Conservation (phyloP, 2,329 filamentous ascomycete species). For the Cladosporium halotolerans region DNA sequence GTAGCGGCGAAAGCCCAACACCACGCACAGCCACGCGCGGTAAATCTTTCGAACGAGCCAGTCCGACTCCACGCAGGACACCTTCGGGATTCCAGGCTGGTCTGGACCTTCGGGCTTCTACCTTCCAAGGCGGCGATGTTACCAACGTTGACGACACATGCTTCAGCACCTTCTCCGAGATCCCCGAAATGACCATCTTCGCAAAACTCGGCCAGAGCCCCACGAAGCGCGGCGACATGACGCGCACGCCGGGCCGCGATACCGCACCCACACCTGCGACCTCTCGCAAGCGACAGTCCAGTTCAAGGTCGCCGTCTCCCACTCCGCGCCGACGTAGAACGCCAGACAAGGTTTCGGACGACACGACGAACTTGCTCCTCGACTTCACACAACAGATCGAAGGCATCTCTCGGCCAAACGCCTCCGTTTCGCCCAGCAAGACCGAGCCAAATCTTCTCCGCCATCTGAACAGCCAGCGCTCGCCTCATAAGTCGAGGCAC, state of each 20-base stretch:
- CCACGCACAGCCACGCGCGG: slow-evolving; percentile 19
- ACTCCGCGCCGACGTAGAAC: slow-evolving; percentile 47
- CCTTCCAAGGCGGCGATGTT: slow-evolving; percentile 26
- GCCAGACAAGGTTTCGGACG: slow-evolving; percentile 41
- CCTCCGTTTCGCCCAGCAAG: slow-evolving; percentile 46
- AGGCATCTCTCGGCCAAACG: slow-evolving; percentile 40
- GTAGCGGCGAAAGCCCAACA: slow-evolving; percentile 21
- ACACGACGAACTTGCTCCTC: slow-evolving; percentile 70
- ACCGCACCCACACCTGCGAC: slow-evolving; percentile 45
- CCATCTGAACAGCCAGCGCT: slow-evolving; percentile 36
- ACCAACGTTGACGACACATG: slow-evolving; percentile 58
- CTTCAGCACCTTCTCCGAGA: slow-evolving; percentile 82
- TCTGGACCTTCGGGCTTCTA: slow-evolving; percentile 19
- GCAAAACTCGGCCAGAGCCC: slow-evolving; percentile 59
- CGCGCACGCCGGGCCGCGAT: slow-evolving; percentile 17
- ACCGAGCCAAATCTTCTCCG: slow-evolving; percentile 44
- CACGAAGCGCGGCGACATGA: slow-evolving; percentile 32
- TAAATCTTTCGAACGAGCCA: slow-evolving; percentile 18
- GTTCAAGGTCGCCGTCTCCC: slow-evolving; percentile 42
- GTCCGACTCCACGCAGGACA: slow-evolving; percentile 12
- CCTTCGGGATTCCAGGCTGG: slow-evolving; percentile 20
- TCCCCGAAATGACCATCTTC: slow-evolving; percentile 81
- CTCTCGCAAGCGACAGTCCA: slow-evolving; percentile 37
- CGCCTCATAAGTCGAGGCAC: slow-evolving; percentile 34
- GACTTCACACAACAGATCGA: slow-evolving; percentile 82